These are phyloP conservation scores for Ophiocordyceps camponoti-floridani DNA, from an alignment of 2,329 filamentous ascomycete genomes.

Conservation along the genomic window DNA sequence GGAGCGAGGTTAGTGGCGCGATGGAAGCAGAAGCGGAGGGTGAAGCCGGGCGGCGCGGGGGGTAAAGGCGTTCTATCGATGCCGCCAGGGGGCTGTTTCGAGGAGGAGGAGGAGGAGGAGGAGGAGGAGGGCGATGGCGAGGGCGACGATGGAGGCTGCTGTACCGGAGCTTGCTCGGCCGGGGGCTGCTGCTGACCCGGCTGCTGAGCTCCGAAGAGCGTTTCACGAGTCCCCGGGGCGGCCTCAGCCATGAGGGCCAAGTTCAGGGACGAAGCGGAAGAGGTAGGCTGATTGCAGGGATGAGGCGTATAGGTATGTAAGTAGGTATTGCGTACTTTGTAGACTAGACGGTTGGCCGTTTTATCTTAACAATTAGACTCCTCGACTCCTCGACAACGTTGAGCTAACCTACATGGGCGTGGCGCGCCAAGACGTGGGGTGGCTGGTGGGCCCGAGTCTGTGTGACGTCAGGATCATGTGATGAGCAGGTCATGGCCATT, in stretches of 20 bases:
- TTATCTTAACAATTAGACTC: too few relatives aligned
- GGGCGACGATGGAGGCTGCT: background rate
- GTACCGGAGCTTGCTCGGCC: background rate
- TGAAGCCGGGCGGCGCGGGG: conserved; percentile 59
- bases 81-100: conserved; percentile 45
- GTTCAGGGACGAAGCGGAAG: background rate
- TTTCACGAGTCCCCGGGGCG: background rate
- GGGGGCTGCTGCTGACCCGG: too few relatives aligned
- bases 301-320: background rate
- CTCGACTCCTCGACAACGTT: too few relatives aligned
- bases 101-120: background rate
- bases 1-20: conserved; percentile 65
- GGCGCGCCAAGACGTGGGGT: background rate
- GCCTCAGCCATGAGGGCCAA: background rate
- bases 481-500: too few relatives aligned
- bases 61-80: conserved; percentile 68
- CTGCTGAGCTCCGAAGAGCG: background rate
- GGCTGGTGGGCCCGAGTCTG: background rate
- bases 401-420: background rate
- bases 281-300: background rate
- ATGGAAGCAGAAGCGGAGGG: conserved; percentile 70
- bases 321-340: too few relatives aligned
- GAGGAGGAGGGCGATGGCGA: background rate
- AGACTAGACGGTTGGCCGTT: background rate
- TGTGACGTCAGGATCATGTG: too few relatives aligned